phyloP scores from a whole-genome alignment of 2,329 filamentous ascomycete genomes.

The Microthyrium microscopicum region DNA sequence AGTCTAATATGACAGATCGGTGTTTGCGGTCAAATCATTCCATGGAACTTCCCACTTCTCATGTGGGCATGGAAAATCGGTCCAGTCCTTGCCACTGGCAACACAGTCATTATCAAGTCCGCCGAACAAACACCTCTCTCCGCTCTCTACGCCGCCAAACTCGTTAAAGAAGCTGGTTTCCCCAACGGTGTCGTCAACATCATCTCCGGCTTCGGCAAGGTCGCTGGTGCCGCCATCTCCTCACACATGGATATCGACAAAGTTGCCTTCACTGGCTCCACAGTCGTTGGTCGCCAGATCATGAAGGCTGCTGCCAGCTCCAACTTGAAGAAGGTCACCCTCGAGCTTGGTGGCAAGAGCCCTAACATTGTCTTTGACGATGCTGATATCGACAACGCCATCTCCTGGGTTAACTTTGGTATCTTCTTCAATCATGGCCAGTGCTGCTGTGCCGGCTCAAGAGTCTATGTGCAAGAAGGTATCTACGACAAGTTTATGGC shows the following conservation, averaged over 20 bases:
- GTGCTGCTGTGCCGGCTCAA: conserved; percentile 59
- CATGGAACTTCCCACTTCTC: conserved; percentile 74
- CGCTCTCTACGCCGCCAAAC: conserved; percentile 44
- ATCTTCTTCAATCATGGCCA: conserved; percentile 45
- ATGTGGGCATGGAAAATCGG: conserved; percentile 76
- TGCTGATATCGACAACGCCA: conserved; percentile 59
- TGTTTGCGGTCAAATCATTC: conserved; percentile 76
- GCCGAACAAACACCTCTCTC: conserved; percentile 63
- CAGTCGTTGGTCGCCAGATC: conserved; percentile 54
- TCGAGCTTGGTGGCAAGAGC: conserved; percentile 66
- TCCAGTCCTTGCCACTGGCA: conserved; percentile 55
- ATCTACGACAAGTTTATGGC: conserved; percentile 79
- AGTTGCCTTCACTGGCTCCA: conserved; percentile 69
- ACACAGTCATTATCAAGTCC: conserved; percentile 57
- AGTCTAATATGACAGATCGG: conserved; percentile 34
- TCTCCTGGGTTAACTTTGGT: conserved; percentile 57
- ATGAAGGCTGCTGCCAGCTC: conserved; percentile 65
- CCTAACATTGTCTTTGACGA: conserved; percentile 69
- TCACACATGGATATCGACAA: conserved; percentile 70
- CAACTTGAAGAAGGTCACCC: conserved; percentile 69
- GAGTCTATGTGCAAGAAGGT: conserved; percentile 70
- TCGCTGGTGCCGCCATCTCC: conserved; percentile 60
- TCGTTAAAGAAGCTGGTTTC: conserved; percentile 63
- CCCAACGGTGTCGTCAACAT: conserved; percentile 64
- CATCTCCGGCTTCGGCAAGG: conserved; percentile 60